A percentile compares a stretch with the other conserved stretches of the same genome.
These are phyloP conservation scores for Pseudogymnoascus sp. DNA, from an alignment of 2,329 filamentous ascomycete genomes.

Conservation along the genomic window DNA sequence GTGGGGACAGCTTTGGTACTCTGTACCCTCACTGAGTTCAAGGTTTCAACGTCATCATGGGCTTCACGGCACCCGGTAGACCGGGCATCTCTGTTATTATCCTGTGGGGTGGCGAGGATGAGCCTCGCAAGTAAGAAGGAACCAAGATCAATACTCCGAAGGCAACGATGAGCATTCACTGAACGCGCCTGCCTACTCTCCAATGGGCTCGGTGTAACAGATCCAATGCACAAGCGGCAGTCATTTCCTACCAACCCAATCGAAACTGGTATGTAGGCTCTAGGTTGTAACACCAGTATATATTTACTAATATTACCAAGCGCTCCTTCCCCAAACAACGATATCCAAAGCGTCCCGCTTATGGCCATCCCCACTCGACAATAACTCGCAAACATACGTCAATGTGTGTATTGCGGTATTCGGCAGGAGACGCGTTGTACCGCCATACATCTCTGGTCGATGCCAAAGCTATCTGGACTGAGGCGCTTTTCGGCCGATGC, in stretches of 20 bases:
- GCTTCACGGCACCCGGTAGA: not conserved
- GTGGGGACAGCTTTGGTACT: not conserved
- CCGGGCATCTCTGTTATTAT: not conserved
- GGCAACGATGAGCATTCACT: not conserved
- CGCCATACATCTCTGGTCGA: not conserved
- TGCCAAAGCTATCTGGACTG: slow-evolving; percentile 8
- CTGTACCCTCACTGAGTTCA: not conserved
- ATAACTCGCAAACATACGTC: not conserved
- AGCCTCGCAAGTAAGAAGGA: not conserved
- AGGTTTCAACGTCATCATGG: not conserved
- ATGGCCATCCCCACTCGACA: not conserved
- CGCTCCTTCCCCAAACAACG: not conserved
- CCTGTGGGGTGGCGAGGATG: not conserved
- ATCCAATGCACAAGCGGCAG: slow-evolving; percentile 81
- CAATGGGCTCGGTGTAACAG: slow-evolving; percentile 86
- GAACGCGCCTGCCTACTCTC: slow-evolving; percentile 47
- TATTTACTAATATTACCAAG: slow-evolving; percentile 6
- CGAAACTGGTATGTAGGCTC: not conserved
- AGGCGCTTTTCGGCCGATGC: slow-evolving; percentile 50
- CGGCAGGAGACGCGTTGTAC: not conserved
- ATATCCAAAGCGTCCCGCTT: slow-evolving; percentile 1
- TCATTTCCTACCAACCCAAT: not conserved
- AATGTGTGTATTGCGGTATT: not conserved
- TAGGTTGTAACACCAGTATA: not conserved
- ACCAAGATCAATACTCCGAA: not conserved